phyloP scores from a whole-genome alignment of 1,139 yeast species.

The Hanseniaspora sp. region DNA sequence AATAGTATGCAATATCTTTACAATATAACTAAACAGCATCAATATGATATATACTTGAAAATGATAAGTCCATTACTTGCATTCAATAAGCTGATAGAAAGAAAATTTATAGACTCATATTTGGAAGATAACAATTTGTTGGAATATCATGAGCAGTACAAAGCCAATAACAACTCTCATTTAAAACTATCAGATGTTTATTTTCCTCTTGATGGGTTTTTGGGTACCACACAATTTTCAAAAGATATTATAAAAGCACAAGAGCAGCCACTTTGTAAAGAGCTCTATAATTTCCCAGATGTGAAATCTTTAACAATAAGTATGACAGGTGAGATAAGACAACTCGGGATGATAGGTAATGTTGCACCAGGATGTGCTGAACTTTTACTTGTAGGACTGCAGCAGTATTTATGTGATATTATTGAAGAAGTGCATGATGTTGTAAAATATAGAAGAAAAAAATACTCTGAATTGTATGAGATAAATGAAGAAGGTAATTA shows the following conservation, averaged over 20 bases:
- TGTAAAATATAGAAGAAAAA: conserved; percentile 47
- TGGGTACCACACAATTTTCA: conserved; percentile 55
- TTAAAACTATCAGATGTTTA: conserved; percentile 7
- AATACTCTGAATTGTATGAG: conserved; percentile 40
- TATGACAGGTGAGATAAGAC: conserved; percentile 76
- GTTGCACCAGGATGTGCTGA: conserved; percentile 65
- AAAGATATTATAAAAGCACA: conserved; percentile 89
- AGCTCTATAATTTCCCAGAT: conserved; percentile 75
- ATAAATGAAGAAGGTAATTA: conserved; percentile 27
- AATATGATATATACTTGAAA: conserved; percentile 5
- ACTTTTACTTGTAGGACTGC: conserved; percentile 66
- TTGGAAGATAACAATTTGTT: conserved; percentile 28
- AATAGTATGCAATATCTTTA: conserved; percentile 34
- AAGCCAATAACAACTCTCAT: conserved; percentile 6
- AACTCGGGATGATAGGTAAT: conserved; percentile 80
- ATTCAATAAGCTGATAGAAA: conserved; percentile 1
- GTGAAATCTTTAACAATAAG: conserved; percentile 55
- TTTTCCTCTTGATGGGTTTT: conserved; percentile 25
- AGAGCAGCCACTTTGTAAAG: conserved; percentile 71
- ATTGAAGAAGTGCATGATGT: conserved; percentile 68
- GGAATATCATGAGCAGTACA: conserved; percentile 17
- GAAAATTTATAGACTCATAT: conserved; percentile 22
- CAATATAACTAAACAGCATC: conserved; percentile 29
- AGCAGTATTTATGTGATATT: conserved; percentile 61
- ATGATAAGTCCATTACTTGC: conserved; percentile 2